Percentiles rank a stretch among this genome's conserved stretches.
These are phyloP conservation scores for Datura wrightii DNA, from an alignment of 257 asterid genomes.

Conservation along the genomic window DNA sequence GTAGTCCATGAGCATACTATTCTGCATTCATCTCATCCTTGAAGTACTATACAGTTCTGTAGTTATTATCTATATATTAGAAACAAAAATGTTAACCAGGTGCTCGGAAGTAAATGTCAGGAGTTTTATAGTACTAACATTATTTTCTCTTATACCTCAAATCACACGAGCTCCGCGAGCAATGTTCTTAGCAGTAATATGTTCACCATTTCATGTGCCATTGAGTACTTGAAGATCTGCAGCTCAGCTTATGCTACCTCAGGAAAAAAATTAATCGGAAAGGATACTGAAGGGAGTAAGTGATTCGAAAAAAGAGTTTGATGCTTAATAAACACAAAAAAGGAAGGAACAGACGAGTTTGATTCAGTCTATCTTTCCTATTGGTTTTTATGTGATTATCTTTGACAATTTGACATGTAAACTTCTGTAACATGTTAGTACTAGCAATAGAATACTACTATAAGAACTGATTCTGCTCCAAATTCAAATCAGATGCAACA, in stretches of 20 bases:
- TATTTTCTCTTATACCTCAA: not conserved
- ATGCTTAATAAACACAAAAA: not conserved
- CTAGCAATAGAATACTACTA: not conserved
- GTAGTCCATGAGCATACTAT: not conserved
- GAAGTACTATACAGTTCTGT: not conserved
- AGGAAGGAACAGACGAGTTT: not conserved
- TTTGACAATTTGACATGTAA: not conserved
- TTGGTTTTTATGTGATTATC: not conserved
- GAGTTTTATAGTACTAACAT: not conserved
- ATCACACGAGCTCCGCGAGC: not conserved
- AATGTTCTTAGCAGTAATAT: conserved; percentile 4
- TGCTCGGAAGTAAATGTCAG: not conserved
- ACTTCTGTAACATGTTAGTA: not conserved
- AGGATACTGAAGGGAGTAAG: not conserved
- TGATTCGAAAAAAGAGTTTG: not conserved
- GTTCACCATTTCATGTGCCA: not conserved
- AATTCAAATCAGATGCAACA: not conserved
- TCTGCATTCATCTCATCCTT: not conserved
- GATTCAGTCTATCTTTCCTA: not conserved
- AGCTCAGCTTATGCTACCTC: not conserved
- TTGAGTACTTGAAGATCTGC: not conserved
- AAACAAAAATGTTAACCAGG: not conserved
- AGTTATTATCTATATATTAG: conserved; percentile 1
- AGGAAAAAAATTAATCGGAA: not conserved
- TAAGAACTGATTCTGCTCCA: not conserved